Percentiles rank a stretch among this genome's conserved stretches.
phyloP scores from a whole-genome alignment of 2,329 filamentous ascomycete genomes.

The Alternaria ventricosa region DNA sequence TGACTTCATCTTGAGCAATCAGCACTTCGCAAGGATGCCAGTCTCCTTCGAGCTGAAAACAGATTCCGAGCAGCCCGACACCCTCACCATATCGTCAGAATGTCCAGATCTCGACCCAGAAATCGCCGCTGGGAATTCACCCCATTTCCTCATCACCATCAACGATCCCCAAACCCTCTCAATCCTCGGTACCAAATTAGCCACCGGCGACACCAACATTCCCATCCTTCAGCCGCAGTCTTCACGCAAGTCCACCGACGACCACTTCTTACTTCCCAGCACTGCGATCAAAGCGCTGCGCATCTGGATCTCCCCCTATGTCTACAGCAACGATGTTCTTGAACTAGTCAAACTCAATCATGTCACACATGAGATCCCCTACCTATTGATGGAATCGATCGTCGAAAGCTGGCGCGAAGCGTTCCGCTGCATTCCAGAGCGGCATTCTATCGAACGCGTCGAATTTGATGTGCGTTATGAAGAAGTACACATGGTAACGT shows the following conservation, averaged over 20 bases:
- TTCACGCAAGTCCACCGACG: not conserved
- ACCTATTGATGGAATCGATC: too few species aligned
- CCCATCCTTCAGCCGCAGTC: not conserved
- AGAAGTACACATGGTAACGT: too few species aligned
- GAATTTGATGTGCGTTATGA: too few species aligned
- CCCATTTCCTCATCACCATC: fast-evolving
- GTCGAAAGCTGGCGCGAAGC: too few species aligned
- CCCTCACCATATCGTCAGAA: not conserved
- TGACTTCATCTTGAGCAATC: not conserved
- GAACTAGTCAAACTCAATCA: too few species aligned
- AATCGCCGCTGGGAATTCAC: fast-evolving
- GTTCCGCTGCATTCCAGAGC: too few species aligned
- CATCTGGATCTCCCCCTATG: not conserved
- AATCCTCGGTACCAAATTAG: not conserved
- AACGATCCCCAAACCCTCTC: not conserved
- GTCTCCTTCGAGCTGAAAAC: not conserved
- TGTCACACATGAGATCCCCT: too few species aligned
- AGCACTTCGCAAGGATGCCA: not conserved
- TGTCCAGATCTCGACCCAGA: not conserved
- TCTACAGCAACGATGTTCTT: not conserved
- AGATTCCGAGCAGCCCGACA: not conserved
- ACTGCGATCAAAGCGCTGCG: not conserved
- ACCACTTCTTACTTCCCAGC: not conserved
- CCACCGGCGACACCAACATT: fast-evolving
- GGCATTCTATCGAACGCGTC: too few species aligned